These are phyloP conservation scores for Candida michaelii DNA, from an alignment of 805 yeast species.

Conservation along the genomic window DNA sequence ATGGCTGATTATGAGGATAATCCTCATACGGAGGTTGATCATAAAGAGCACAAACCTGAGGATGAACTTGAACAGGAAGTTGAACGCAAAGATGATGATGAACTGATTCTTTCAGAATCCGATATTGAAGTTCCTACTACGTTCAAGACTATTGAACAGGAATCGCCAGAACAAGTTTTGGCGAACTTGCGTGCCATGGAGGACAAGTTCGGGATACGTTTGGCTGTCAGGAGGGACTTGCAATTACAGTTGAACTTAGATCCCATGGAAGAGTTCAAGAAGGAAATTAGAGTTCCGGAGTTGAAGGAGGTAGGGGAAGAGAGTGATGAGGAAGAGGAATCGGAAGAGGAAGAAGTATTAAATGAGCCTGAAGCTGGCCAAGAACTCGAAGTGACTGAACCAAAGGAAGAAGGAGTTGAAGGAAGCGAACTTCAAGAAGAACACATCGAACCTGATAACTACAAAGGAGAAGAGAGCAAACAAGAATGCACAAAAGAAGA, in stretches of 20 bases:
- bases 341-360: neutral
- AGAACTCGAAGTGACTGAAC: slow-evolving; percentile 16
- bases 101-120: slow-evolving; percentile 7
- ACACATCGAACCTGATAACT: no score
- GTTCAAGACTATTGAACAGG: slow-evolving; percentile 27
- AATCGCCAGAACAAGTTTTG: slow-evolving; percentile 24
- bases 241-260: slow-evolving; percentile 16
- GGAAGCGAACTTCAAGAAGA: neutral
- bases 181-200: slow-evolving; percentile 24
- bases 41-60: neutral
- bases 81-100: slow-evolving; percentile 15
- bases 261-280: slow-evolving; percentile 9
- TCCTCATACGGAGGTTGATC: neutral
- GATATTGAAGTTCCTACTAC: slow-evolving; percentile 18
- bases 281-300: slow-evolving; percentile 7
- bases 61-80: slow-evolving; percentile 15
- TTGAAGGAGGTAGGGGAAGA: slow-evolving; percentile 15
- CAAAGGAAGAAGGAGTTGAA: slow-evolving; percentile 18
- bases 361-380: slow-evolving; percentile 1
- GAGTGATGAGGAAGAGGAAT: neutral
- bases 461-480: slow-evolving; percentile 14
- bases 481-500: slow-evolving; percentile 9
- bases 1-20: slow-evolving; percentile 19
- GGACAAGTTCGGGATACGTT: slow-evolving; percentile 22
- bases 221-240: slow-evolving; percentile 21